Evolutionary conservation across 169 alveolate genomes (phyloP), one percentile per base, ranked within the genome.

Genomic region (Plasmodium berghei): DNA sequence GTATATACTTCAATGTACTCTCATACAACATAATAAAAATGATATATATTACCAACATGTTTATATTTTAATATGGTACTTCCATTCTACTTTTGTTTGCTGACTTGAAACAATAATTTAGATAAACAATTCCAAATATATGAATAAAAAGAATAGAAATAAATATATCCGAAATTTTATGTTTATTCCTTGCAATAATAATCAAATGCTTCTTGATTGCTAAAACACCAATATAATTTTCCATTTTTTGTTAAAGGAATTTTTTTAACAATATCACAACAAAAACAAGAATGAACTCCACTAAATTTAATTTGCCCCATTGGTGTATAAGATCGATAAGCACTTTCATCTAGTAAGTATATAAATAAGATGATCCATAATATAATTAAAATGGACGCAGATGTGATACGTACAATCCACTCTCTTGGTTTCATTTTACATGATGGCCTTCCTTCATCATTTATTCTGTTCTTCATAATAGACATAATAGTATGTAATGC

Each of bases 391-490:
- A 91, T 34, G 14, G 89, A 52, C 0, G 89, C 56, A 5, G 89
- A 28, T 45, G 92, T 69, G 4, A 73, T 64, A n/a, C 95, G 86
- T 12, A 93, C 88, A 26, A 93, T 48, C 93, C 94, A 90, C 34
- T 93, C 95, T 45, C 95, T 66, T 28, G 87, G 67, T 67, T 93
- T 89, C 93, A 89, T 93, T 22, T 73, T 71, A 62, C 93, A 93
- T 40, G 94, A 93, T 0, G 94, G 93, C 20, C 93, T 73, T 0
- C 95, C 95, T 26, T 90, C 88, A 5, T 88, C 87, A 34, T 89
- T 87, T 14, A 92, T 74, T 46, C 87, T 86, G 66, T 92, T 90
- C 28, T 91, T 90, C 66, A 90, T 75, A n/a, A 58, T 54, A 42
- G 72, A 20, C 63, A 87, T 93, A 22, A 80, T 61, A 0, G 77